phyloP scores from a whole-genome alignment of 148 eudicot genomes.

The Silene uniflora region DNA sequence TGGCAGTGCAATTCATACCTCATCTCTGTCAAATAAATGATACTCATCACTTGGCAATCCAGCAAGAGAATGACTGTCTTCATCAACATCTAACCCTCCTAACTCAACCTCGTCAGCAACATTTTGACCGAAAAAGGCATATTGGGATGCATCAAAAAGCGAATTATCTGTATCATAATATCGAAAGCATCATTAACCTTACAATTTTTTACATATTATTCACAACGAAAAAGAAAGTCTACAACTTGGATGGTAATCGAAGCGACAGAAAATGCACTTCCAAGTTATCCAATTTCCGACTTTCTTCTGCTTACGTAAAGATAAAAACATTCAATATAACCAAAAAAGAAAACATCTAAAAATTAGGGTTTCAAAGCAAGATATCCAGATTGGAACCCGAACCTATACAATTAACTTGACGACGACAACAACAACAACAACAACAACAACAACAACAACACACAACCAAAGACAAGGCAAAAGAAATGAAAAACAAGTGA shows the following conservation, averaged over 20 bases:
- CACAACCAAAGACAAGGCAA: too few relatives aligned
- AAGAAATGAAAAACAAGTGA: too few relatives aligned
- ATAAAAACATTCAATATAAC: neutral
- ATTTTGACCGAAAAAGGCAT: slow-evolving; percentile 74
- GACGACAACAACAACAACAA: neutral
- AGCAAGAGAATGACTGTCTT: slow-evolving; percentile 31
- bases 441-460: neutral
- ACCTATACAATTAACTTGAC: neutral
- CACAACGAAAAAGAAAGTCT: neutral
- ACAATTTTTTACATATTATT: neutral
- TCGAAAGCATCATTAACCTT: slow-evolving; percentile 14
- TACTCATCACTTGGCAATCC: slow-evolving; percentile 67
- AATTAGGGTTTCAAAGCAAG: neutral
- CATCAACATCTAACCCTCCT: slow-evolving; percentile 72
- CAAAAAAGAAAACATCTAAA: neutral
- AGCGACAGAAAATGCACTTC: neutral
- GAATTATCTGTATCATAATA: slow-evolving; percentile 53
- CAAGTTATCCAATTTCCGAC: neutral
- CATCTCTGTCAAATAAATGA: slow-evolving; percentile 76
- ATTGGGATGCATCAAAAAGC: slow-evolving; percentile 88
- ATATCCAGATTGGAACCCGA: too few relatives aligned
- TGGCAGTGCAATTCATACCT: slow-evolving; percentile 37
- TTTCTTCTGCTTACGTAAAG: neutral
- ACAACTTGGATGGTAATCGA: neutral
- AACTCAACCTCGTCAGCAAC: slow-evolving; percentile 67